Percentiles rank a stretch among this genome's conserved stretches.
These are phyloP conservation scores for Mucor saturninus DNA, from an alignment of 371 early-diverging fungal genomes.

Conservation along the genomic window DNA sequence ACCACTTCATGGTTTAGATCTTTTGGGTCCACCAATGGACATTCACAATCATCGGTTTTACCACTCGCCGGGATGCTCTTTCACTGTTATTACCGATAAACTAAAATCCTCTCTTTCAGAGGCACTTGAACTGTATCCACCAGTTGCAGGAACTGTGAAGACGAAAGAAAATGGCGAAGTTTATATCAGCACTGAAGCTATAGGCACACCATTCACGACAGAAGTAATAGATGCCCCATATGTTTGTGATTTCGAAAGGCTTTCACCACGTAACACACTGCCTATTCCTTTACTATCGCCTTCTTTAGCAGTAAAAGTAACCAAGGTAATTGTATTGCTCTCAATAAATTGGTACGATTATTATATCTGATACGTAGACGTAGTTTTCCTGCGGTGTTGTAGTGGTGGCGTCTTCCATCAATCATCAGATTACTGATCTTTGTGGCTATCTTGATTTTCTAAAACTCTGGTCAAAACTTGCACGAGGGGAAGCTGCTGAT, in stretches of 20 bases:
- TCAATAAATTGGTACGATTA: no score
- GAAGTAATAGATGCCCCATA: constrained; percentile 42
- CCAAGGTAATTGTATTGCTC: constrained; percentile 1
- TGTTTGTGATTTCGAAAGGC: constrained; percentile 32
- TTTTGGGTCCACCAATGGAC: constrained; percentile 38
- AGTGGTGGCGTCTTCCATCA: constrained; percentile 41
- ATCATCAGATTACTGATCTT: constrained; percentile 46
- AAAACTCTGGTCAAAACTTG: constrained; percentile 43
- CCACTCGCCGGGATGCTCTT: constrained; percentile 6
- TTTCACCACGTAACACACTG: constrained; percentile 33
- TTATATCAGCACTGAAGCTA: constrained; percentile 27
- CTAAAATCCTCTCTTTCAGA: constrained; percentile 43
- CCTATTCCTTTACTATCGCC: constrained; percentile 30
- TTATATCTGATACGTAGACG: no score
- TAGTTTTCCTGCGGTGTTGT: constrained; percentile 52
- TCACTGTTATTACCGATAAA: constrained; percentile 27
- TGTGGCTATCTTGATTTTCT: constrained; percentile 47
- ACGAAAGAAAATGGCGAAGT: constrained; percentile 26
- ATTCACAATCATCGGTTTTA: constrained; percentile 49
- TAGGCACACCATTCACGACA: constrained; percentile 41
- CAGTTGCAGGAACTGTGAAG: constrained; percentile 35
- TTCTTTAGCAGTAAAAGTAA: constrained; percentile 44
- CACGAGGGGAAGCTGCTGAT: constrained; percentile 39
- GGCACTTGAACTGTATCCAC: constrained; percentile 48
- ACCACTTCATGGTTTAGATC: constrained; percentile 40